Percentiles rank a stretch among this genome's conserved stretches.
phyloP scores from a whole-genome alignment of 2,329 filamentous ascomycete species.

The Biscogniauxia sp. region DNA sequence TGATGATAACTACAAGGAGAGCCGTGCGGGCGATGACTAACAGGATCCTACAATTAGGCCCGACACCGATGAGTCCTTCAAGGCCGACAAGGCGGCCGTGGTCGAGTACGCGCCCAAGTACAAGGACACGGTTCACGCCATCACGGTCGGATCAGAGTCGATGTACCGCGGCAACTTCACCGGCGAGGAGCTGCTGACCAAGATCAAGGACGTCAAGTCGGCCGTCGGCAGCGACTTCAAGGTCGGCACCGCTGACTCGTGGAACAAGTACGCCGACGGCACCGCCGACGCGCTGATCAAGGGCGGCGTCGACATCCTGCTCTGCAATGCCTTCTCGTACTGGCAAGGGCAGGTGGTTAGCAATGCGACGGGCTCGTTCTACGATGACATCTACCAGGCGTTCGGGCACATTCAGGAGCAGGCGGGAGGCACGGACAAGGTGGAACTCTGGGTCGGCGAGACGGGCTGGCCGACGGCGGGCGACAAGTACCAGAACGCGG shows the following conservation, averaged over 20 bases:
- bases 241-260: conserved; percentile 68
- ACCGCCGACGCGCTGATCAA: conserved; percentile 63
- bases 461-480: conserved; percentile 66
- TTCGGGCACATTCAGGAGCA: conserved; percentile 60
- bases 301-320: conserved; percentile 53
- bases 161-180: conserved; percentile 69
- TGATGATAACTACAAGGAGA: conserved; percentile 35
- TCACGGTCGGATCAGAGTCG: conserved; percentile 69
- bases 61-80: conserved; percentile 60
- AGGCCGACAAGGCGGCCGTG: conserved; percentile 55
- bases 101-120: conserved; percentile 43
- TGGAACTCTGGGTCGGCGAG: conserved; percentile 69
- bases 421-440: conserved; percentile 47
- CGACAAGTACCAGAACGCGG: conserved; percentile 58
- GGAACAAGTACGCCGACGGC: conserved; percentile 70
- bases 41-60: conserved; percentile 9
- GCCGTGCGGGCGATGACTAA: conserved; percentile 31
- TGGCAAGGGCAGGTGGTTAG: conserved; percentile 63
- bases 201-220: conserved; percentile 60
- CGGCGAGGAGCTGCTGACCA: conserved; percentile 54
- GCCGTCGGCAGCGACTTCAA: conserved; percentile 51
- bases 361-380: conserved; percentile 58
- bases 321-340: conserved; percentile 70
- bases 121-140: conserved; percentile 60
- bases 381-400: conserved; percentile 65